phyloP scores from a whole-genome alignment of 208 protist species.

The Strigomonas galati region DNA sequence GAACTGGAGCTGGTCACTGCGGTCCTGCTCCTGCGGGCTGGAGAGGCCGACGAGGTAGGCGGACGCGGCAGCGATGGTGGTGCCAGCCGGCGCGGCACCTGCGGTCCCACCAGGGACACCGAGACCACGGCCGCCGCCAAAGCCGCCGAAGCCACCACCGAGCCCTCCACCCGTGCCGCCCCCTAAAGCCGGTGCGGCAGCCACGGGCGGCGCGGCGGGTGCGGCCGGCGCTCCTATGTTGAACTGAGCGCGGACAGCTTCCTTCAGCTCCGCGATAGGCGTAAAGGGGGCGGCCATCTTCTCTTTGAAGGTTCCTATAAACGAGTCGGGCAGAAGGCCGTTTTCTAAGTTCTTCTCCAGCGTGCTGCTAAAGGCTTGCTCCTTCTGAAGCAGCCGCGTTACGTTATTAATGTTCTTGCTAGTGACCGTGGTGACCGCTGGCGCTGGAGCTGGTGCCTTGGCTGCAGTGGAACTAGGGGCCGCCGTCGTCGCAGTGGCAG shows the following conservation, averaged over 20 bases:
- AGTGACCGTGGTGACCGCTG: neutral
- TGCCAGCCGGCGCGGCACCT: slow-evolving; percentile 15
- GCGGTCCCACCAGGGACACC: too few species aligned
- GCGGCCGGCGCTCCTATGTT: neutral
- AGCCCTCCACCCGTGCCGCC: too few species aligned
- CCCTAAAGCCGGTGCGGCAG: too few species aligned
- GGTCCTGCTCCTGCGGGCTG: slow-evolving; percentile 19
- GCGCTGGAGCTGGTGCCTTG: slow-evolving; percentile 12
- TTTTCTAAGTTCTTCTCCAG: neutral
- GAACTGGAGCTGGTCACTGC: slow-evolving; percentile 6
- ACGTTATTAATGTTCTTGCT: slow-evolving; percentile 4
- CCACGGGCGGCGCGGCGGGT: too few species aligned
- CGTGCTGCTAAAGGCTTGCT: slow-evolving; percentile 1
- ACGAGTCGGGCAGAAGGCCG: neutral
- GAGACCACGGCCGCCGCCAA: neutral
- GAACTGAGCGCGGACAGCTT: neutral
- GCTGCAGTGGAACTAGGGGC: slow-evolving; percentile 10
- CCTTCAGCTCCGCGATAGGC: neutral
- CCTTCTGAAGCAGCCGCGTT: slow-evolving; percentile 1
- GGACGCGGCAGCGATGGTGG: slow-evolving; percentile 12
- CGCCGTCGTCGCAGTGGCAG: neutral
- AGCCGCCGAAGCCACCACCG: too few species aligned
- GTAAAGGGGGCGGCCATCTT: neutral
- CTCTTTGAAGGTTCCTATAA: neutral
- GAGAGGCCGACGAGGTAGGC: slow-evolving; percentile 9